phyloP scores from a whole-genome alignment of 2,329 filamentous ascomycete genomes.

The Colletotrichum liriopes region DNA sequence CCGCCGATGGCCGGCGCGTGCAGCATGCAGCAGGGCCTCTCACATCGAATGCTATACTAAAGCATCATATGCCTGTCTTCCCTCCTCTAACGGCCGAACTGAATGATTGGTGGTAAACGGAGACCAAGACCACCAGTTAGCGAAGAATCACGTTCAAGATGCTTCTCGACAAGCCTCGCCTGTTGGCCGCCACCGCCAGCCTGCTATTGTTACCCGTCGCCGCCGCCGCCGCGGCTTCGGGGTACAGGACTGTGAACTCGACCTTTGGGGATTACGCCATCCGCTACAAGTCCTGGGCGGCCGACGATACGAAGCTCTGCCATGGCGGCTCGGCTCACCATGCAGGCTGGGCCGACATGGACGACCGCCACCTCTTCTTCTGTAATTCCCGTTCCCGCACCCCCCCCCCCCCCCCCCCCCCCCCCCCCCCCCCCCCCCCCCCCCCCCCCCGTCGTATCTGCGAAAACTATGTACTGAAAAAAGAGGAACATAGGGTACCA shows the following conservation, averaged over 20 bases:
- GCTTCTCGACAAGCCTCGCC: too few relatives aligned
- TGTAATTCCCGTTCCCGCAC: slow-evolving; percentile 11
- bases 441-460: too few relatives aligned
- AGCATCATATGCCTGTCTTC: too few relatives aligned
- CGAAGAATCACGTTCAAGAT: too few relatives aligned
- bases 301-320: slow-evolving; percentile 24
- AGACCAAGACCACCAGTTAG: too few relatives aligned
- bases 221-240: slow-evolving; percentile 5
- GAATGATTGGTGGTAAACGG: too few relatives aligned
- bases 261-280: slow-evolving; percentile 9
- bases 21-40: neutral
- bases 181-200: too few relatives aligned
- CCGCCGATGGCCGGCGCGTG: slow-evolving; percentile 5
- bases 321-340: slow-evolving; percentile 18
- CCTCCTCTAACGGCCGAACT: too few relatives aligned
- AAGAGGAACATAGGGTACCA: slow-evolving; percentile 54
- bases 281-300: slow-evolving; percentile 25
- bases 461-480: neutral
- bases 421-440: too few relatives aligned
- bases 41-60: too few relatives aligned
- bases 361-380: slow-evolving; percentile 28
- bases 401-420: too few relatives aligned
- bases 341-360: slow-evolving; percentile 24
- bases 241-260: slow-evolving; percentile 21
- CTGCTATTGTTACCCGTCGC: neutral